Evolutionary conservation across 169 alveolate species (phyloP), one percentile per base, ranked within the genome.

Genomic region (Prorocentrum cordatum): DNA sequence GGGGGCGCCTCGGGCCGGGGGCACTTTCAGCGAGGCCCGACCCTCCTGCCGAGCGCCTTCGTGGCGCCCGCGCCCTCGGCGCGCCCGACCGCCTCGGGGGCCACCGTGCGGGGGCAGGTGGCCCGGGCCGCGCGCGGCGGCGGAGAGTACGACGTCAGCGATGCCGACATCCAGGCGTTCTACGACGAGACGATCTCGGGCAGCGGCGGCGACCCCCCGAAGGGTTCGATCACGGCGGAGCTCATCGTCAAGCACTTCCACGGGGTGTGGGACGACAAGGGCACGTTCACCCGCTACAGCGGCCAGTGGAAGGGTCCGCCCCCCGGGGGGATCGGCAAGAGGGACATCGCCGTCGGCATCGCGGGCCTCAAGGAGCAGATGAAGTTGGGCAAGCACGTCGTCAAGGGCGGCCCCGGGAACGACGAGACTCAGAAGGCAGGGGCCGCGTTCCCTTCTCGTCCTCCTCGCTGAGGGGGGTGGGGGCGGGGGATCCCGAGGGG

Each of bases 251-350:
- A 77, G 75, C 59, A 58, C 73, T 77, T 77, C 88, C 88, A 77
- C 27, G 88, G 88, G 22, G 88, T 58, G 9, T 77, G 54, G 75
- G 59, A 72, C 33, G 75, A 72, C 26, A 72, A 77, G 73, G 87
- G 87, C 42, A n/a, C n/a, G n/a, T 77, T 77, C 87, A 77, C 54
- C 73, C 87, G 87, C 73, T 77, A 77, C 87, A 24, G 45, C 61
- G 87, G 87, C 6, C 62, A 58, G 4, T 77, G 87, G 87, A 77
- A 77, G 72, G 87, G 87, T 32, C 87, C 87, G 16, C 87, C 87
- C 45, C 87, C 87, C 2, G 87, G 87, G 27, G 58, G 29, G 67
- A 77, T 77, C 73, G 87, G 87, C 73, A 77, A 77, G 72, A 77
- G 58, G 87, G 87, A 77, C 87, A 77, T 77, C 42, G 87, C 87